Conservation (phyloP, 805 yeast species). For the Candida sonorensis region DNA sequence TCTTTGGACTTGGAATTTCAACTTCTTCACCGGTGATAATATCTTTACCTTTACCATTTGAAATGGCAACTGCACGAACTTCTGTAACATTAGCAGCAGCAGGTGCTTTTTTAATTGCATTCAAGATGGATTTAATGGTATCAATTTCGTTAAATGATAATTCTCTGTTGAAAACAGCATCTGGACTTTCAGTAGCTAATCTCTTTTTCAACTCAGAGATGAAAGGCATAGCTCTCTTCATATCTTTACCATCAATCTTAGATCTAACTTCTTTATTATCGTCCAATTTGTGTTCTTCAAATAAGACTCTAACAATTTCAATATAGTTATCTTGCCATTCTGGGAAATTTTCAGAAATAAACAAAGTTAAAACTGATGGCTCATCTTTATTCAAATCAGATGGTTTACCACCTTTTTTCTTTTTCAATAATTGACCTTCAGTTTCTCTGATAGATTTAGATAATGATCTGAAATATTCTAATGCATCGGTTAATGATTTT, state of each 20-base stretch:
- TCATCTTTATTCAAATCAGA: conserved; percentile 66
- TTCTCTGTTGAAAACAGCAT: conserved; percentile 82
- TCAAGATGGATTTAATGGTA: conserved; percentile 49
- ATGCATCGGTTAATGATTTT: conserved; percentile 52
- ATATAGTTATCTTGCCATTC: conserved; percentile 58
- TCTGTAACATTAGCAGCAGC: conserved; percentile 49
- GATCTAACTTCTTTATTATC: conserved; percentile 61
- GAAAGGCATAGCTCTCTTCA: conserved; percentile 98
- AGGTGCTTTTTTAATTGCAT: conserved; percentile 57
- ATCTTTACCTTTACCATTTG: conserved; percentile 63
- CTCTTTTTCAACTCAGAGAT: conserved; percentile 81
- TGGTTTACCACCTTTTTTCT: conserved; percentile 79
- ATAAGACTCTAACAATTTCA: conserved; percentile 67
- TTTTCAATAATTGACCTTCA: conserved; percentile 78
- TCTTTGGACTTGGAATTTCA: conserved; percentile 59
- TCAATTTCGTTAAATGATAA: conserved; percentile 74
- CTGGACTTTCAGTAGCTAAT: conserved; percentile 61
- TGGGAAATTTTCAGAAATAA: conserved; percentile 73
- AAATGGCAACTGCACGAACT: conserved; percentile 55
- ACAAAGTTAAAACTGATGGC: conserved; percentile 69
- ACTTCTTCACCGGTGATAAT: conserved; percentile 63
- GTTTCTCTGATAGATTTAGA: conserved; percentile 87
- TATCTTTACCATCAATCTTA: conserved; percentile 69
- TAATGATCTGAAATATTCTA: conserved; percentile 71
- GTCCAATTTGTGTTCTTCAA: conserved; percentile 54